Conservation (phyloP, 2,329 filamentous ascomycete species). For the Ophiocordyceps camponoti-rufipedis region DNA sequence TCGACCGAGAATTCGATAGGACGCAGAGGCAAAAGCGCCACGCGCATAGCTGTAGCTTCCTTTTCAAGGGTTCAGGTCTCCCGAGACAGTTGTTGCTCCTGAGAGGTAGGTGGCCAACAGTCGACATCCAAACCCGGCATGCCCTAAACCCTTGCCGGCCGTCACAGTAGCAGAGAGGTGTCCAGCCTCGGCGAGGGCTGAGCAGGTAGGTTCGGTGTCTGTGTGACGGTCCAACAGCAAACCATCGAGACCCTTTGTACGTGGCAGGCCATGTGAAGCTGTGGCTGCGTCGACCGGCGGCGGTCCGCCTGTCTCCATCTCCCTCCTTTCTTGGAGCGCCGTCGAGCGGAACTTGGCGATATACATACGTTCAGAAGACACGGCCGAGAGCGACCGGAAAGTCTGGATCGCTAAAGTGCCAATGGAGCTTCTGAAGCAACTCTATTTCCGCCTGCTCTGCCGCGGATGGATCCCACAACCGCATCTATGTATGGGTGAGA, state of each 20-base stretch:
- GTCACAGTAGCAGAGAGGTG: not conserved
- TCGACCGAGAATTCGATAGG: too few species aligned
- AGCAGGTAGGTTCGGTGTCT: not conserved
- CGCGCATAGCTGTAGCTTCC: too few species aligned
- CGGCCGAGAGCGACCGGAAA: not conserved
- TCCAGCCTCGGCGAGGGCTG: not conserved
- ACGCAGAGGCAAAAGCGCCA: too few species aligned
- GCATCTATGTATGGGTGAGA: not conserved
- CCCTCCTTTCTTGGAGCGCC: too few species aligned
- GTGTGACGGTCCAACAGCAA: not conserved
- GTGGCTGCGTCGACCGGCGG: too few species aligned
- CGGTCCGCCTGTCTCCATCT: too few species aligned
- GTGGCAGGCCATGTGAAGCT: not conserved
- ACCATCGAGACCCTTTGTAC: not conserved
- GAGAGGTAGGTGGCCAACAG: too few species aligned
- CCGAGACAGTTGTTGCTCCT: too few species aligned
- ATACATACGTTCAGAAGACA: not conserved
- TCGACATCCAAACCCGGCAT: too few species aligned
- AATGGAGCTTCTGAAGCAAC: not conserved
- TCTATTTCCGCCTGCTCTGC: not conserved
- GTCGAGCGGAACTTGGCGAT: too few species aligned
- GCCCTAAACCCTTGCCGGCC: not conserved
- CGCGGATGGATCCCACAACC: not conserved
- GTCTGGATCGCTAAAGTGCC: not conserved
- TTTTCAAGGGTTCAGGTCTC: too few species aligned